Evolutionary conservation across 2,329 filamentous ascomycete species (phyloP).

Genomic region (Alternaria sp.): DNA sequence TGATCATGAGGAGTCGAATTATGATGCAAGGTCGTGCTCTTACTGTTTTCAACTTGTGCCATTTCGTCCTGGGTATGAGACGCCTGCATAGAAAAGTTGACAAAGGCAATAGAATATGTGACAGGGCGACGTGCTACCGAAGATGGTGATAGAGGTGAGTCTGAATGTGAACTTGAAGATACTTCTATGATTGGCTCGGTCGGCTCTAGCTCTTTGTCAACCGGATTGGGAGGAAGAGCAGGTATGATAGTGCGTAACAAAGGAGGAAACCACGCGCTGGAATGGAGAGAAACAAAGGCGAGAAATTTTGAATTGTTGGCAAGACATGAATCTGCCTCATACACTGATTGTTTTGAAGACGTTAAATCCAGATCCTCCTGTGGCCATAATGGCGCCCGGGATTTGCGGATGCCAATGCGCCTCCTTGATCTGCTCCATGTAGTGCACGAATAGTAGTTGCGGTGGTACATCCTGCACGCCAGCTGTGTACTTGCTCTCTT

Average conservation of each 20-base stretch:
- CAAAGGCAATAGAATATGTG: neutral
- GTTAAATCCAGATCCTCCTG: conserved; percentile 83
- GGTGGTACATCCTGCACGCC: conserved; percentile 91
- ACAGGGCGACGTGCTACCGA: neutral
- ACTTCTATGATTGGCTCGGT: neutral
- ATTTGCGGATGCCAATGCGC: conserved; percentile 98
- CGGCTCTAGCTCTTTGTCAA: conserved; percentile 18
- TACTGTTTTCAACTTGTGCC: neutral
- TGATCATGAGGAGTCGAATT: no score
- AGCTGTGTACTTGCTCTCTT: conserved; percentile 90
- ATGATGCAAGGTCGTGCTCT: no score
- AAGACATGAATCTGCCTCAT: conserved; percentile 24
- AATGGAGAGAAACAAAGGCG: conserved; percentile 8
- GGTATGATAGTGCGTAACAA: conserved; percentile 22
- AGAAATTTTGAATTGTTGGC: neutral
- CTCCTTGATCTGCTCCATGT: conserved; percentile 94
- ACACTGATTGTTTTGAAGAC: conserved; percentile 55
- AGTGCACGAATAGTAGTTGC: conserved; percentile 95
- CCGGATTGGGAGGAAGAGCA: conserved; percentile 14
- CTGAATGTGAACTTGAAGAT: neutral
- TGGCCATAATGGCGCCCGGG: conserved; percentile 86
- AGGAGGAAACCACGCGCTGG: neutral
- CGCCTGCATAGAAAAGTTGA: neutral
- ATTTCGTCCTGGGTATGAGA: neutral
- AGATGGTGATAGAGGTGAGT: neutral